Conservation (phyloP, 148 eudicot genomes). For the Pharnaceum exiguum region DNA sequence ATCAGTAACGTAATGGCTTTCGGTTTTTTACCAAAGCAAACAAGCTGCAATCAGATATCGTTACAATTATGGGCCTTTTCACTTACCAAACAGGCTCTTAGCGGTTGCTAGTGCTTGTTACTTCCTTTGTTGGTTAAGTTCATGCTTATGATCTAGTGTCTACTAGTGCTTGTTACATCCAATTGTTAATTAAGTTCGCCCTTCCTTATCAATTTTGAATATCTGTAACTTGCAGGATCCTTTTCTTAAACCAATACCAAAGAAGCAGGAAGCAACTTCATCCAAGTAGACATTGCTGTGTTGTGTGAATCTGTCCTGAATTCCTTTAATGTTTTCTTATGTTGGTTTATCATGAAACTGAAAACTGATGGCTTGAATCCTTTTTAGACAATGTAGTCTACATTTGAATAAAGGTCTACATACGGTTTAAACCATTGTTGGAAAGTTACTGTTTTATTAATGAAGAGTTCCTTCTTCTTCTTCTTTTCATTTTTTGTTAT, state of each 20-base stretch:
- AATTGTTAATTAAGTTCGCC: not conserved
- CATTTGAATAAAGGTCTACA: not conserved
- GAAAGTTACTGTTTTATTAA: too few relatives aligned
- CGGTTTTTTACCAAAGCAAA: too few relatives aligned
- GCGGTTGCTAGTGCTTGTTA: not conserved
- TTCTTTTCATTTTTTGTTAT: too few relatives aligned
- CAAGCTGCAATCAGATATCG: too few relatives aligned
- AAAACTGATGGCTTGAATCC: not conserved
- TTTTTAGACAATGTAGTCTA: not conserved
- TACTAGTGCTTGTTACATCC: not conserved
- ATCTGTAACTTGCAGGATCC: slow-evolving; percentile 28
- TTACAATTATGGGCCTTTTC: too few relatives aligned
- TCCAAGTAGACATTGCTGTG: slow-evolving; percentile 22
- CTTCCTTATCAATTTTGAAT: not conserved
- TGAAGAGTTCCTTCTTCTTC: too few relatives aligned
- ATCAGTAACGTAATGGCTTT: too few relatives aligned
- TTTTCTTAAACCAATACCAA: slow-evolving; percentile 22
- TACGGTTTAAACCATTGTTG: not conserved
- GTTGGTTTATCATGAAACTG: not conserved
- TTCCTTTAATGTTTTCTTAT: not conserved
- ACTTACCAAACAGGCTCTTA: not conserved
- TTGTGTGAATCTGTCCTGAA: slow-evolving; percentile 5
- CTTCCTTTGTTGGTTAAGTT: not conserved
- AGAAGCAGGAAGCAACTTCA: slow-evolving; percentile 31
- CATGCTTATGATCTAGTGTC: not conserved